Base-by-base conservation (phyloP, 1,139 yeast genomes). In the Yamadazyma sp. region DNA sequence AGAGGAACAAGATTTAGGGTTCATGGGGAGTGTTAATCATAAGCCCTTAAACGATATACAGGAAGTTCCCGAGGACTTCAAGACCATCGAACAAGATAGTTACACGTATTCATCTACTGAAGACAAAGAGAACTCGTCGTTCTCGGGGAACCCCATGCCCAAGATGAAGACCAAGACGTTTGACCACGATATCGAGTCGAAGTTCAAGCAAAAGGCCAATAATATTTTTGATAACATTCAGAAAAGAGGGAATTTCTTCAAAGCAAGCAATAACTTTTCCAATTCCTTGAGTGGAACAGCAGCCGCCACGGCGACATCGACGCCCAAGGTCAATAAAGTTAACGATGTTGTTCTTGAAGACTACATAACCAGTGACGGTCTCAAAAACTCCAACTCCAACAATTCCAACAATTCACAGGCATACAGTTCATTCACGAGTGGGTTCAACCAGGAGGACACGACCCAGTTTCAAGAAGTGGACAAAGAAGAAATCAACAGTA, bases 211-310 rank as follows among this genome's bases (percentile, higher is more conserved):
- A 27, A 69, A 70, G 50, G 77, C 76, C 7, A 61, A 72, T 39
- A 59, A 64, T 36, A 52, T 72, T 1, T 71, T 69, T 47, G 64
- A 64, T 27, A 64, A 70, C 44, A 57, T 72, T 26, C 72, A 69
- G 42, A 63, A 61, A 43, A 50, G 64, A 46, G 72, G 53, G 16
- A 50, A 41, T n/a, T 46, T 47, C 26, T 36, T 47, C 16, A 44
- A 49, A 27, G 44, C 48, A 9, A 45, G 49, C 6, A 35, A 38
- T 14, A 35, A 28, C 17, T 29, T 35, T 17, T 37, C 33, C 18
- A 26, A 36, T 15, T 42, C 47, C 3, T 33, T 26, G 5, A 34
- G 31, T 14, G 36, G 33, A 6, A 34, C 34, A 2, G 37, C 40
- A 17, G 33, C 31, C 6, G 51, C 63, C 1, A 67, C 71, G 1